Conservation (phyloP, 2,329 filamentous ascomycete species). For the Ophiosphaerella herpotricha region DNA sequence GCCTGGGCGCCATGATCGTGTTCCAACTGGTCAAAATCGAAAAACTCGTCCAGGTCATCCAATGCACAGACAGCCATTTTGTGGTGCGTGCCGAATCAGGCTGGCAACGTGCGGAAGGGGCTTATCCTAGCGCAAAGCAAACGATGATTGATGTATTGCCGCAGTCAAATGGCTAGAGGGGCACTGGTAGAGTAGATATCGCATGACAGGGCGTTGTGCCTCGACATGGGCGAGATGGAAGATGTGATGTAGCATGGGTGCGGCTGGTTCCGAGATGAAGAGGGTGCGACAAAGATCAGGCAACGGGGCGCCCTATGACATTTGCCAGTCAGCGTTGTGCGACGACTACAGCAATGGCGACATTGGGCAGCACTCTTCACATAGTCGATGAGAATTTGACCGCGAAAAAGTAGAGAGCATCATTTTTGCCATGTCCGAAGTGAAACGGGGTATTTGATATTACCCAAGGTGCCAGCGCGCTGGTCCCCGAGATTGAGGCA, state of each 20-base stretch:
- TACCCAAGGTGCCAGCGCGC: conserved; percentile 3
- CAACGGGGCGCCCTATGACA: conserved; percentile 1
- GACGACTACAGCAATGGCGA: background rate
- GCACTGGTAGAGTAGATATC: conserved; percentile 5
- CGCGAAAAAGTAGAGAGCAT: background rate
- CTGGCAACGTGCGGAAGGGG: conserved; percentile 10
- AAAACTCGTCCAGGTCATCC: conserved; percentile 40
- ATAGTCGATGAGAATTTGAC: too few species aligned
- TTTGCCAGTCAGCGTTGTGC: background rate
- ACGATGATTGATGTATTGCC: conserved; percentile 5
- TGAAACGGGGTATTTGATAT: background rate
- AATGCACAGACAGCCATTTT: conserved; percentile 19
- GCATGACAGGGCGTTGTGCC: conserved; percentile 20
- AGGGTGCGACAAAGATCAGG: conserved; percentile 9
- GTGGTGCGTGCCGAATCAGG: conserved; percentile 4
- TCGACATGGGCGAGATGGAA: conserved; percentile 19
- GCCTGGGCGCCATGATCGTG: conserved; percentile 16
- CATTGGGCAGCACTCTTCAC: background rate
- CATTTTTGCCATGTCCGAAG: background rate
- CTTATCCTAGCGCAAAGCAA: conserved; percentile 16
- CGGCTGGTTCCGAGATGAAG: conserved; percentile 11
- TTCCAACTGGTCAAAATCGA: conserved; percentile 41
- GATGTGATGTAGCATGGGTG: conserved; percentile 14
- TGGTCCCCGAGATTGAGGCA: conserved; percentile 9
- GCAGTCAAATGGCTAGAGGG: conserved; percentile 1